Percentiles rank a stretch among this genome's conserved stretches.
Evolutionary conservation across 1,139 yeast genomes (phyloP).

Genomic region (Kurtzmaniella quercitrusa): DNA sequence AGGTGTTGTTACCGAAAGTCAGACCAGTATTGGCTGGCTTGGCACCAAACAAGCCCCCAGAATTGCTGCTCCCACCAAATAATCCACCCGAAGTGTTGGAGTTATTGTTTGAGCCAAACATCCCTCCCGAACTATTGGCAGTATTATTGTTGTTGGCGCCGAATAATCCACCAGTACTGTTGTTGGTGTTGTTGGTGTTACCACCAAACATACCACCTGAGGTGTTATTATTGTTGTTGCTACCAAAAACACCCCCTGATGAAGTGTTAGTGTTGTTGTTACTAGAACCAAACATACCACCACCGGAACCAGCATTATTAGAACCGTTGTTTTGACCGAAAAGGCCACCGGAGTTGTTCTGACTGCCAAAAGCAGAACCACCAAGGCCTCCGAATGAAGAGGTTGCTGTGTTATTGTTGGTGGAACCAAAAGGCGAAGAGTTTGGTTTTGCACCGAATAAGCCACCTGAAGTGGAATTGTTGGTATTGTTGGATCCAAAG

Average conservation of each 20-base stretch:
- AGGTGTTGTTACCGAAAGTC: slow-evolving; percentile 18
- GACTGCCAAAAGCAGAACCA: slow-evolving; percentile 13
- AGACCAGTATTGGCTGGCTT: slow-evolving; percentile 15
- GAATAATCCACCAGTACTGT: slow-evolving; percentile 9
- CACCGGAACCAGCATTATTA: slow-evolving; percentile 15
- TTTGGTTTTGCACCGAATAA: slow-evolving; percentile 9
- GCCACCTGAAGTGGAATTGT: slow-evolving; percentile 12
- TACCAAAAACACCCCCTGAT: slow-evolving; percentile 12
- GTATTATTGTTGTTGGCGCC: slow-evolving; percentile 18
- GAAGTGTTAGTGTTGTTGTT: slow-evolving; percentile 8
- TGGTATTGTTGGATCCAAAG: slow-evolving; percentile 14
- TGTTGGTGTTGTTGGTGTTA: slow-evolving; percentile 6
- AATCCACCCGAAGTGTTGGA: slow-evolving; percentile 15
- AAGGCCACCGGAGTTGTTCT: slow-evolving; percentile 14
- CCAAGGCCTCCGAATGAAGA: slow-evolving; percentile 7
- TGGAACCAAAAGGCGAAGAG: slow-evolving; percentile 13
- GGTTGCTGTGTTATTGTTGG: slow-evolving; percentile 11
- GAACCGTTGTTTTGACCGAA: slow-evolving; percentile 15
- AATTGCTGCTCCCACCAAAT: slow-evolving; percentile 17
- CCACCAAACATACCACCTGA: slow-evolving; percentile 9
- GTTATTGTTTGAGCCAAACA: slow-evolving; percentile 13
- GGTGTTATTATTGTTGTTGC: slow-evolving; percentile 9
- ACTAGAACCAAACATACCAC: slow-evolving; percentile 16
- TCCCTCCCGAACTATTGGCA: slow-evolving; percentile 21
- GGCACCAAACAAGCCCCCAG: slow-evolving; percentile 16